Evolutionary conservation across 2,329 filamentous ascomycete species (phyloP), one percentile per base, ranked within the genome.

Genomic region (Neonectria sp.): DNA sequence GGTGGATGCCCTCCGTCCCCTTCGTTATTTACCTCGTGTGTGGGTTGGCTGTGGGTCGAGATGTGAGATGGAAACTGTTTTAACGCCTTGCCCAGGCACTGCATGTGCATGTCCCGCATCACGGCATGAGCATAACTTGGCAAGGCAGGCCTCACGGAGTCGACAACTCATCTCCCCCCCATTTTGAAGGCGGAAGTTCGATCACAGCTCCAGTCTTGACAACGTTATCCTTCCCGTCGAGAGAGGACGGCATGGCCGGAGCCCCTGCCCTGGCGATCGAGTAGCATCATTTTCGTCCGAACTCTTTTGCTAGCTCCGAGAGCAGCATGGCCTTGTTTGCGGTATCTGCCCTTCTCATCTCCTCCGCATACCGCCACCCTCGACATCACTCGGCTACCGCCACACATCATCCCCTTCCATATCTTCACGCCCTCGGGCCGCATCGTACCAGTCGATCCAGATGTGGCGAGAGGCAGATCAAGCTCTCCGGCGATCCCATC

Each of bases 251-350:
- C 58, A 66, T 61, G 61, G 46, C 65, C 56, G 60, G 24, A 13
- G 60, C 63, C 73, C 69, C 68, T 72, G 65, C 62, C 59, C 58
- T 55, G 65, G 57, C 27, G 53, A 60, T 53, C 63, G 58, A 68
- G 67, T 45, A 45, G n/a, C 55, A 49, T 75, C 64, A 65, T 74
- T 66, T 72, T 74, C 71, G 65, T 74, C 65, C 57, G 65, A 71
- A 67, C 68, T 70, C 37, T 58, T 35, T 21, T 45, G 37, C 49
- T 67, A 65, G 62, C 52, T 63, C 66, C 49, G 40, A 65, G 61
- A 64, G 43, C 33, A 69, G 55, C 68, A 75, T 67, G 68, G 70
- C 63, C 31, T 48, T 66, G 66, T 63, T 67, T 69, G 57, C 58
- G 65, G 65, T 70, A 63, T 74, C 68, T 63, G 66, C 46, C 67